A percentile compares a stretch with the other conserved stretches of the same genome.
Evolutionary conservation across 192 early-diverging fungal species (phyloP).

Genomic region (Podila minutissima): DNA sequence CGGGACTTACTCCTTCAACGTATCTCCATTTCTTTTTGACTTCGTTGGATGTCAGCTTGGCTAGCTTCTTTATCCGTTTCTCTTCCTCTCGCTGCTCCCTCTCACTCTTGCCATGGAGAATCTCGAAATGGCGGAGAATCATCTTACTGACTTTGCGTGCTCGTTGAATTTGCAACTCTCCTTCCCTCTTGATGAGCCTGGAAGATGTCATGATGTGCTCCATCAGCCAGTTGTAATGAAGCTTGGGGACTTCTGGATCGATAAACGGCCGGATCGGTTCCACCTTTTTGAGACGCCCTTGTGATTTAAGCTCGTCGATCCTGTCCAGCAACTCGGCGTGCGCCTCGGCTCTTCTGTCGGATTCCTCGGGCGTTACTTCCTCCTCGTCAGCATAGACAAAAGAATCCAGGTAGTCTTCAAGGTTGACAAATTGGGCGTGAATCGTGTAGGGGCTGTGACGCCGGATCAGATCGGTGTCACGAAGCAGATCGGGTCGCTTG

Average conservation of each 20-base stretch:
- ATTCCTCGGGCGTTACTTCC: conserved; percentile 61
- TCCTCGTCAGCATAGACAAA: conserved; percentile 73
- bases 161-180: conserved; percentile 52
- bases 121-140: conserved; percentile 65
- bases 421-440: conserved; percentile 17
- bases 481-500: conserved; percentile 11
- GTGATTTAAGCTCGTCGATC: conserved; percentile 51
- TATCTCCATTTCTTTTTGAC: conserved; percentile 79
- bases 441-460: conserved; percentile 9
- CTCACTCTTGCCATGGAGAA: conserved; percentile 59
- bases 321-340: conserved; percentile 56
- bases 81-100: conserved; percentile 55
- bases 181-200: conserved; percentile 50
- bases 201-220: conserved; percentile 45
- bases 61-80: conserved; percentile 58
- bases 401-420: conserved; percentile 60
- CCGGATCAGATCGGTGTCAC: conserved; percentile 14
- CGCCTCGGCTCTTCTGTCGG: conserved; percentile 37
- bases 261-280: conserved; percentile 44
- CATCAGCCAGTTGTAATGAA: conserved; percentile 59
- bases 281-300: conserved; percentile 56
- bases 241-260: conserved; percentile 45
- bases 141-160: conserved; percentile 63
- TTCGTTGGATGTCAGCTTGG: conserved; percentile 73
- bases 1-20: conserved; percentile 65